phyloP scores from a whole-genome alignment of 2,329 filamentous ascomycete species.

The Tolypocladium tropicale region DNA sequence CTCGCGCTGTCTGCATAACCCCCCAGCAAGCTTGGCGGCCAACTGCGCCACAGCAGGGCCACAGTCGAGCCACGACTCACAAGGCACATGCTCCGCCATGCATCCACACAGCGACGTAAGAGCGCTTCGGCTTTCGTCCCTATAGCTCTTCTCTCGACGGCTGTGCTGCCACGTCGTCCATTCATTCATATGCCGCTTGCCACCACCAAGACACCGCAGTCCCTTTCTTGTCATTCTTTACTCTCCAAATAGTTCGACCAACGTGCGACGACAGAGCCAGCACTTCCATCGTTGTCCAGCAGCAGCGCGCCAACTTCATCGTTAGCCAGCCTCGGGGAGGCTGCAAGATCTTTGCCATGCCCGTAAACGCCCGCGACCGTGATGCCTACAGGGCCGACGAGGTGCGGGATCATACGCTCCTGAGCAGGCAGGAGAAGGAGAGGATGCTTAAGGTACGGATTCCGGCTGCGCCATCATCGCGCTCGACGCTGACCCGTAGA shows the following conservation, averaged over 20 bases:
- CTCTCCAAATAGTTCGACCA: neutral
- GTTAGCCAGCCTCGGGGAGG: constrained; percentile 15
- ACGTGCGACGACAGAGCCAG: neutral
- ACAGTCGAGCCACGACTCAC: neutral
- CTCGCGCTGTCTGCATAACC: too few species aligned
- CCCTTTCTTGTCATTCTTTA: neutral
- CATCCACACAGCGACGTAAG: constrained; percentile 4
- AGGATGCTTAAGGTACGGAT: constrained; percentile 23
- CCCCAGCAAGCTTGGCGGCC: neutral
- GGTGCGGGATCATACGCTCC: constrained; percentile 18
- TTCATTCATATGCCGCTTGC: neutral
- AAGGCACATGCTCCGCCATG: constrained; percentile 1
- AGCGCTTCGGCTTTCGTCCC: neutral
- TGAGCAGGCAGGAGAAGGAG: constrained; percentile 25
- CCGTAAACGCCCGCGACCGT: constrained; percentile 24
- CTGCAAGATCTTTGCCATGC: constrained; percentile 20
- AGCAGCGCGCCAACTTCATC: neutral
- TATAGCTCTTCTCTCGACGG: neutral
- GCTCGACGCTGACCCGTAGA: constrained; percentile 9
- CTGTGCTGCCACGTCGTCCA: constrained; percentile 1
- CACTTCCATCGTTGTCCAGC: constrained; percentile 10
- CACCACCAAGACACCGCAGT: neutral
- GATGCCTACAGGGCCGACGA: constrained; percentile 31
- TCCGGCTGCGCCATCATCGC: neutral
- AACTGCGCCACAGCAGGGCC: neutral